Conservation (phyloP, 805 yeast species). For the Saccharomycopsis microspora region DNA sequence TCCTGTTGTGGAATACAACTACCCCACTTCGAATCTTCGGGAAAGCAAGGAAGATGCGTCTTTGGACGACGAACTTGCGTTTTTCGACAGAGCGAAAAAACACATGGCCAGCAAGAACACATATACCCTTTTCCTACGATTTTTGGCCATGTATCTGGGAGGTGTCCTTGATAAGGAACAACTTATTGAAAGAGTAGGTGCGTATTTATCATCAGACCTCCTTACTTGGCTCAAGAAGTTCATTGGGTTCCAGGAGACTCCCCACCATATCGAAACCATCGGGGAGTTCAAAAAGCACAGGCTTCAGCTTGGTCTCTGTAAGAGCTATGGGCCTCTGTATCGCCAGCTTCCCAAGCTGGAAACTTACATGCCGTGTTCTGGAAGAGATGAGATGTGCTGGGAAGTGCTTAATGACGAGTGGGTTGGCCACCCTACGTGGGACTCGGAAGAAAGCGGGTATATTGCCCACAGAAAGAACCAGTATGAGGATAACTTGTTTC, state of each 20-base stretch:
- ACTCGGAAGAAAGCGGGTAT: conserved; percentile 97
- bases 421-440: conserved; percentile 99
- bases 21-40: background rate
- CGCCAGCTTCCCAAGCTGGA: conserved; percentile 70
- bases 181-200: conserved; percentile 73
- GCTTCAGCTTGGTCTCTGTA: conserved; percentile 79
- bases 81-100: conserved; percentile 80
- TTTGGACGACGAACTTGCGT: conserved; percentile 72
- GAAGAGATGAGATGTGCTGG: conserved; percentile 86
- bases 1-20: no score
- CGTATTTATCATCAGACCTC: conserved; percentile 70
- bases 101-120: conserved; percentile 74
- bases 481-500: conserved; percentile 89
- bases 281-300: conserved; percentile 73
- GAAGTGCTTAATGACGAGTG: conserved; percentile 88
- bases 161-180: conserved; percentile 78
- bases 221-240: conserved; percentile 87
- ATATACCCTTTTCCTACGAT: conserved; percentile 83
- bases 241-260: conserved; percentile 80
- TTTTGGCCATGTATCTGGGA: conserved; percentile 76
- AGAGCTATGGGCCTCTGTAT: conserved; percentile 92
- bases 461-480: conserved; percentile 98
- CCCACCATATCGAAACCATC: conserved; percentile 81
- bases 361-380: conserved; percentile 76
- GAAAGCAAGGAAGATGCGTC: background rate